These are phyloP conservation scores for Bidens hawaiensis DNA, from an alignment of 140 eudicot species.

Conservation along the genomic window DNA sequence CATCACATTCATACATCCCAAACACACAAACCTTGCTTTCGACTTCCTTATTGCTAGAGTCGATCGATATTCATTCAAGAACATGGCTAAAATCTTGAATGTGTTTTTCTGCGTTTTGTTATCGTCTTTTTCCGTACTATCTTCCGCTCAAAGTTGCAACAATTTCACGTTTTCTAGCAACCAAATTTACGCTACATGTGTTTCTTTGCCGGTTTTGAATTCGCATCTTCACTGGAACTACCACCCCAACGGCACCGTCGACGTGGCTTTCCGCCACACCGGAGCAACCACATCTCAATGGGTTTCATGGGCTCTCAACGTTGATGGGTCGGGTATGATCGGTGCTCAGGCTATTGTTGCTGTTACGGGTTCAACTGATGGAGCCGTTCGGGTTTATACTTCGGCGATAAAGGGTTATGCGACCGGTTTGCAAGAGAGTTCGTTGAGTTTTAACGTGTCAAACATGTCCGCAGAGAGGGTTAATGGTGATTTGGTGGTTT, in stretches of 20 bases:
- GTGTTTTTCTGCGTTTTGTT: conserved; percentile 12
- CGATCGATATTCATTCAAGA: too few relatives aligned
- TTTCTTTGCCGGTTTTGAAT: conserved; percentile 44
- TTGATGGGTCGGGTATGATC: conserved; percentile 34
- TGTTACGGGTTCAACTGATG: conserved; percentile 33
- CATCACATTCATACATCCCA: too few relatives aligned
- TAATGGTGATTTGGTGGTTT: conserved; percentile 48
- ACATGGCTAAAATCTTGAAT: conserved; percentile 20
- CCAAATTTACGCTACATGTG: conserved; percentile 43
- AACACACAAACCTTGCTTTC: not conserved
- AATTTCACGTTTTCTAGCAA: conserved; percentile 44
- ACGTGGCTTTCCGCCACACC: conserved; percentile 60
- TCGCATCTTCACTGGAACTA: conserved; percentile 75
- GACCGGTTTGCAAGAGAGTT: conserved; percentile 21
- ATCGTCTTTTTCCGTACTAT: too few relatives aligned
- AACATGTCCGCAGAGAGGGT: conserved; percentile 35
- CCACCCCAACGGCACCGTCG: conserved; percentile 50
- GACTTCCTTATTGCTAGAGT: too few relatives aligned
- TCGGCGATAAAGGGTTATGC: conserved; percentile 25
- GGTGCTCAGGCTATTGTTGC: conserved; percentile 75
- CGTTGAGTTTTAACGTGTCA: conserved; percentile 57
- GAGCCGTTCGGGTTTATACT: conserved; percentile 47
- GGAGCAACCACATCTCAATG: conserved; percentile 47
- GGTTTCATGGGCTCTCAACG: conserved; percentile 84
- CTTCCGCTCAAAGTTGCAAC: conserved; percentile 34